Conservation (phyloP, 139 green algal species). For the Edaphochlamys debaryana region DNA sequence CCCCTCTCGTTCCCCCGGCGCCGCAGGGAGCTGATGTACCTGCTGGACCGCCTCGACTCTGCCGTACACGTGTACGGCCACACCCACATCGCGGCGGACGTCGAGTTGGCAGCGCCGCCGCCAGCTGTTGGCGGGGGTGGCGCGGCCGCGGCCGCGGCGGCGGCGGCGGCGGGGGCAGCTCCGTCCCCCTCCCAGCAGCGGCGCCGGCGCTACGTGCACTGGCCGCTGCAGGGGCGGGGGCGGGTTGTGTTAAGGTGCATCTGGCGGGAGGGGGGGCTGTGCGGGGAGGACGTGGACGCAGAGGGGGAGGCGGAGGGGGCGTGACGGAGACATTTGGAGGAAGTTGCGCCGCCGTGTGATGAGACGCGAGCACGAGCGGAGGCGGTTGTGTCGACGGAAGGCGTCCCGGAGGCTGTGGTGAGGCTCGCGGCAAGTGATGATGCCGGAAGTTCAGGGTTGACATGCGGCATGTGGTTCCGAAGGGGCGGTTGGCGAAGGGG, state of each 20-base stretch:
- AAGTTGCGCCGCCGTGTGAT: too few relatives aligned
- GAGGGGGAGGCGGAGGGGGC: background rate
- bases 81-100: constrained; percentile 2
- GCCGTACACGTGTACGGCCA: constrained; percentile 39
- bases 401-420: too few relatives aligned
- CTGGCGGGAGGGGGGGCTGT: background rate
- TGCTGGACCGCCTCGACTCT: constrained; percentile 25
- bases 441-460: too few relatives aligned
- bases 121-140: background rate
- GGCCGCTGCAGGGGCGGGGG: background rate
- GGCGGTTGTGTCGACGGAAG: too few relatives aligned
- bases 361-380: too few relatives aligned
- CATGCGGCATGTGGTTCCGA: too few relatives aligned
- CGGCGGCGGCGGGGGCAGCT: background rate
- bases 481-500: too few relatives aligned
- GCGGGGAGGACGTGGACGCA: background rate
- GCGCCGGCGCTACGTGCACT: constrained; percentile 24
- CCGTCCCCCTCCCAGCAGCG: too few relatives aligned
- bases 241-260: background rate
- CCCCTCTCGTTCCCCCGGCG: too few relatives aligned
- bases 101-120: background rate
- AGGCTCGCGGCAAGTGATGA: too few relatives aligned
- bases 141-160: background rate
- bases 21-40: constrained; percentile 6
- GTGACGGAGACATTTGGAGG: too few relatives aligned